phyloP scores from a whole-genome alignment of 768 basidiomycete genomes.

The Roridomyces roridus region DNA sequence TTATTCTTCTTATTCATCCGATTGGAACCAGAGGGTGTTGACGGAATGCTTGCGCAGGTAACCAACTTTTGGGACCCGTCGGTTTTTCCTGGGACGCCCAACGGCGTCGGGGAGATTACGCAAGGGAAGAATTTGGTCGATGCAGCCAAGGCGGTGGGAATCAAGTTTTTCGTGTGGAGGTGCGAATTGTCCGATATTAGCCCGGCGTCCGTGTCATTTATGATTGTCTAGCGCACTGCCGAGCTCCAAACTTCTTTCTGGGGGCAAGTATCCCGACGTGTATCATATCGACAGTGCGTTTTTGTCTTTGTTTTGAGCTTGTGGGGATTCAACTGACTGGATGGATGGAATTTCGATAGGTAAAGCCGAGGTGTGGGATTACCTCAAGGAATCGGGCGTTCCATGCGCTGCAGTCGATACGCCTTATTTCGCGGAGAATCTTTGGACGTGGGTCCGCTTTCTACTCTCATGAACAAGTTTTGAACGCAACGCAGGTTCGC shows the following conservation, averaged over 20 bases:
- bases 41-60: not conserved
- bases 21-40: too few species aligned
- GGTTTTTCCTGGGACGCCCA: not conserved
- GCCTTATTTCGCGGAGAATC: not conserved
- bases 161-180: slow-evolving; percentile 9
- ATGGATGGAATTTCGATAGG: not conserved
- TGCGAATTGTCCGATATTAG: not conserved
- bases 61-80: slow-evolving; percentile 1
- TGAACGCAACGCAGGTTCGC: too few species aligned
- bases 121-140: slow-evolving; percentile 10
- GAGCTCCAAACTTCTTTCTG: not conserved
- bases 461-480: too few species aligned
- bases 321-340: too few species aligned
- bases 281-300: not conserved
- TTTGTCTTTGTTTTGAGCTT: too few species aligned
- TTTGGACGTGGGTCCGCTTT: not conserved
- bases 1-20: not conserved
- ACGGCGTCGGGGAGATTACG: not conserved
- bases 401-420: not conserved
- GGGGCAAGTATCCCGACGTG: not conserved
- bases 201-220: not conserved
- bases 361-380: not conserved
- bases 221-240: not conserved
- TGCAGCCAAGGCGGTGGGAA: slow-evolving; percentile 8
- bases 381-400: not conserved